Evolutionary conservation across 257 asterid species (phyloP).

Genomic region (Linderniella brevidens): DNA sequence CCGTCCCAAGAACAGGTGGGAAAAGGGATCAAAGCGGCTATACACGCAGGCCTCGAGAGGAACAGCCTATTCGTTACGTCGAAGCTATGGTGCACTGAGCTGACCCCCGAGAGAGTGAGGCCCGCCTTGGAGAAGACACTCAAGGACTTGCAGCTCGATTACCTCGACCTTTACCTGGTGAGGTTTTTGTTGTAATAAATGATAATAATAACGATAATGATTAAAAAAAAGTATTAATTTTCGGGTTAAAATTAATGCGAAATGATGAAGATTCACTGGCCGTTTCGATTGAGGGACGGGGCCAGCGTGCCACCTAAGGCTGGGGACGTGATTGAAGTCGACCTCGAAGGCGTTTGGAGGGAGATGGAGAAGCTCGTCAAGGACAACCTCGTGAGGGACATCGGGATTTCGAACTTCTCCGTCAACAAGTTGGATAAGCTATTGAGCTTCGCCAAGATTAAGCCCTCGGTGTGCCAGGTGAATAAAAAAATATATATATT

Average conservation of each 20-base stretch:
- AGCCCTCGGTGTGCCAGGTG: conserved; percentile 69
- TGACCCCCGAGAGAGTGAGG: conserved; percentile 39
- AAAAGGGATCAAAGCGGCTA: conserved; percentile 33
- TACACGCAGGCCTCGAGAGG: conserved; percentile 54
- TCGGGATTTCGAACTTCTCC: conserved; percentile 52
- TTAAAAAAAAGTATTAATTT: neutral
- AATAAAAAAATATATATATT: too few relatives aligned
- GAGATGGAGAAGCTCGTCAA: conserved; percentile 69
- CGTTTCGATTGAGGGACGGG: conserved; percentile 44
- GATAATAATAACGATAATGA: neutral
- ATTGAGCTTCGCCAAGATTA: conserved; percentile 24
- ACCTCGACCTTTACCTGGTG: conserved; percentile 64
- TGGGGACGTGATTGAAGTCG: conserved; percentile 42
- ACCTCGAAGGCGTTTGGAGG: conserved; percentile 63
- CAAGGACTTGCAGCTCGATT: conserved; percentile 39
- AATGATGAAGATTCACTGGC: conserved; percentile 44
- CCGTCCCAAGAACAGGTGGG: conserved; percentile 27
- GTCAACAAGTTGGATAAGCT: conserved; percentile 34
- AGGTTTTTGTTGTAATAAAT: neutral
- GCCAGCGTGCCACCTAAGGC: conserved; percentile 38
- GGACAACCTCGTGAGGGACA: conserved; percentile 40
- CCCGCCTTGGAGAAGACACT: conserved; percentile 48
- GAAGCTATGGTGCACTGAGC: conserved; percentile 56
- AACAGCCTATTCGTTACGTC: conserved; percentile 35
- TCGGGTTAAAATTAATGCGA: neutral